phyloP scores from a whole-genome alignment of 495 filamentous ascomycete genomes.

The Aspergillus sclerotioniger region DNA sequence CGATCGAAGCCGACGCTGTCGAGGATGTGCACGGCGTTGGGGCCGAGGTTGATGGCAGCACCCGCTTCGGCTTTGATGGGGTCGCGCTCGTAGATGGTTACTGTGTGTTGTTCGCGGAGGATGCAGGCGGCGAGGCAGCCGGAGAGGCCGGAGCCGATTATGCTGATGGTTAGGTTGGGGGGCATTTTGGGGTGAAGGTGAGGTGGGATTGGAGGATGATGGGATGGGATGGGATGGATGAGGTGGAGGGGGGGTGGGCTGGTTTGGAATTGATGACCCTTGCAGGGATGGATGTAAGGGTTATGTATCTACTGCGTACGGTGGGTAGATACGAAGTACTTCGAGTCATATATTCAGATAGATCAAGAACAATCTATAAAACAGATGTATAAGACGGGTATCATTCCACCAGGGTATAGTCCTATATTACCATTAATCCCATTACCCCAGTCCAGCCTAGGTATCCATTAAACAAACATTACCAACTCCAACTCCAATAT shows the following conservation, averaged over 20 bases:
- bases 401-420: no score
- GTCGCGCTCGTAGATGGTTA: constrained; percentile 17
- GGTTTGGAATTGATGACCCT: no score
- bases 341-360: no score
- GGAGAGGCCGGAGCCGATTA: constrained; percentile 17
- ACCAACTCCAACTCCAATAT: no score
- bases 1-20: constrained; percentile 12
- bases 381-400: no score
- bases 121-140: constrained; percentile 11
- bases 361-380: no score
- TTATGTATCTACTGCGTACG: no score
- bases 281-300: no score
- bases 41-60: constrained; percentile 6
- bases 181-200: neutral
- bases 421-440: neutral
- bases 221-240: neutral
- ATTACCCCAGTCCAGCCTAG: neutral
- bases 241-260: no score
- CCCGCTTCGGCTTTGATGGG: neutral
- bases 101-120: constrained; percentile 15
- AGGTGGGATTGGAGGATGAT: no score
- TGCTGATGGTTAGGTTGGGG: constrained; percentile 4
- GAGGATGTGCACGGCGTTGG: constrained; percentile 12
- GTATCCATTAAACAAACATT: no score
- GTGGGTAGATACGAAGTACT: no score